These are phyloP conservation scores for Fusarium protoensiforme DNA, from an alignment of 2,329 filamentous ascomycete genomes.

Conservation along the genomic window DNA sequence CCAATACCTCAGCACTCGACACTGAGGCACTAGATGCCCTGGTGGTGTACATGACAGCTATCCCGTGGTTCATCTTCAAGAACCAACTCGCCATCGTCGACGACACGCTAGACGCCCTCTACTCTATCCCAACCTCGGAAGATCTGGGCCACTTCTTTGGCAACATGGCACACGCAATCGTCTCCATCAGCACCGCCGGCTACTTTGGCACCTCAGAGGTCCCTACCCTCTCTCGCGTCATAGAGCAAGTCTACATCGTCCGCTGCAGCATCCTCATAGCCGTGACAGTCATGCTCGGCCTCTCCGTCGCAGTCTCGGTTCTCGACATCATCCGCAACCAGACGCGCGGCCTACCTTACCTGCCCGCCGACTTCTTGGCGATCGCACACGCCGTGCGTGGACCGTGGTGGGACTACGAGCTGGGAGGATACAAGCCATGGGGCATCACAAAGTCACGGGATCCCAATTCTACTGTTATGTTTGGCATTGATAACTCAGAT, in stretches of 20 bases:
- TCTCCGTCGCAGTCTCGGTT: conserved; percentile 19
- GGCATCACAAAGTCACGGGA: conserved; percentile 1
- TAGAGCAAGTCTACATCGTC: conserved; percentile 29
- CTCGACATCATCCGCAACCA: conserved; percentile 33
- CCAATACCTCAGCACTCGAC: conserved; percentile 25
- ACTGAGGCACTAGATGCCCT: conserved; percentile 23
- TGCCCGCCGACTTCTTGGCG: conserved; percentile 30
- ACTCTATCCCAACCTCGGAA: conserved; percentile 32
- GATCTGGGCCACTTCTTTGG: conserved; percentile 35
- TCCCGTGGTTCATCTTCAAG: conserved; percentile 36
- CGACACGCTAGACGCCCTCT: conserved; percentile 28
- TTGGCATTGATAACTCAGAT: conserved; percentile 29
- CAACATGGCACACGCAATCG: conserved; percentile 36
- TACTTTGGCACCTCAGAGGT: conserved; percentile 34
- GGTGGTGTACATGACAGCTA: conserved; percentile 32
- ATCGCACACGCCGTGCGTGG: conserved; percentile 33
- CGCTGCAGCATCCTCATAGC: conserved; percentile 33
- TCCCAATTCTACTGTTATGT: conserved; percentile 30
- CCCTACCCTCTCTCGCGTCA: conserved; percentile 5
- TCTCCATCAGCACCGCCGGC: conserved; percentile 31
- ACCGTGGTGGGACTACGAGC: conserved; percentile 30
- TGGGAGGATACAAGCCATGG: conserved; percentile 23
- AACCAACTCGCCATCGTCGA: conserved; percentile 27
- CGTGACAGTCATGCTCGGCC: conserved; percentile 18
- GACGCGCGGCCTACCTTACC: conserved; percentile 21